Evolutionary conservation across 106 monocot species (phyloP).

Genomic region (Vanilla planifolia): DNA sequence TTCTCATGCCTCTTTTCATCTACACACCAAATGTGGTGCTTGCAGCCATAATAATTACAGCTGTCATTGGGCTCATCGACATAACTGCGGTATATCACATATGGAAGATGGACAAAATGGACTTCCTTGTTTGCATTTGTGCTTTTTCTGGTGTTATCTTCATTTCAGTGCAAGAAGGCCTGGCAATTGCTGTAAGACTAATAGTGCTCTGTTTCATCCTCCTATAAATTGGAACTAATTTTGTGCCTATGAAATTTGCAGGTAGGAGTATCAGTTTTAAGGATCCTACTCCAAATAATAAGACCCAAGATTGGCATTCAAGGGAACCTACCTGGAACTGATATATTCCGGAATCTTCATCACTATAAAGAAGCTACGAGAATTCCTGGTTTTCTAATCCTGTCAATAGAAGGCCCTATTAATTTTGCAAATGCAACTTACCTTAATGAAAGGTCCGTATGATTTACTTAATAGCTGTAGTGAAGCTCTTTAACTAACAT

Average conservation of each 20-base stretch:
- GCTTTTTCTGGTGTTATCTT: constrained; percentile 84
- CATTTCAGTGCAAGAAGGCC: constrained; percentile 81
- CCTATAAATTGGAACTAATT: neutral
- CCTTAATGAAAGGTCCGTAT: constrained; percentile 70
- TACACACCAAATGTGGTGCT: constrained; percentile 92
- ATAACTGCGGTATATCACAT: constrained; percentile 38
- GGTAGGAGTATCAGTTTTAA: constrained; percentile 78
- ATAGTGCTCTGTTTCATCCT: neutral
- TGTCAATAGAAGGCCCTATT: constrained; percentile 71
- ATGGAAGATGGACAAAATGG: constrained; percentile 93
- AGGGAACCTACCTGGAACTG: constrained; percentile 68
- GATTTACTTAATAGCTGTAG: neutral
- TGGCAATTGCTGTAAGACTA: constrained; percentile 68
- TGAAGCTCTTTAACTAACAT: neutral
- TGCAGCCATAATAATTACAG: constrained; percentile 75
- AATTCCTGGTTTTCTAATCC: constrained; percentile 73
- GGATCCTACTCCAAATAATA: constrained; percentile 68
- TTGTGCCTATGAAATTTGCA: constrained; percentile 11
- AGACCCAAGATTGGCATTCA: constrained; percentile 70
- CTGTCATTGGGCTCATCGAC: constrained; percentile 83
- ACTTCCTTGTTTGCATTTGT: constrained; percentile 68
- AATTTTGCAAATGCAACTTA: constrained; percentile 81
- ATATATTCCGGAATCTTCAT: constrained; percentile 60
- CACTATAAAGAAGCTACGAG: constrained; percentile 65
- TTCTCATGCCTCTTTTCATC: constrained; percentile 85